A percentile compares a stretch with the other conserved stretches of the same genome.
These are phyloP conservation scores for Malus fusca DNA, from an alignment of 306 rosid species.

Conservation along the genomic window DNA sequence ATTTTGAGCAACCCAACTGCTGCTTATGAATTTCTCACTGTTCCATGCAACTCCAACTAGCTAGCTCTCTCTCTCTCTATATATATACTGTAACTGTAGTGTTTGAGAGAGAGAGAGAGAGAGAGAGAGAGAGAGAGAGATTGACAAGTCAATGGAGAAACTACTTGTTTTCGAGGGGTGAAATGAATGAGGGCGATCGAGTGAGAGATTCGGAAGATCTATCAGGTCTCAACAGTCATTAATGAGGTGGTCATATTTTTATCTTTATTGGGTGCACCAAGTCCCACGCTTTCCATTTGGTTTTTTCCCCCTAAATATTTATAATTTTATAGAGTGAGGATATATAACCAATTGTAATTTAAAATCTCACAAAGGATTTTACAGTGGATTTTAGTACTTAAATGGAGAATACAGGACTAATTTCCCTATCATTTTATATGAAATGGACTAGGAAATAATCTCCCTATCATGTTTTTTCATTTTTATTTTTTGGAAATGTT, in stretches of 20 bases:
- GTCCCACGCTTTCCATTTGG: slow-evolving; percentile 33
- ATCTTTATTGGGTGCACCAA: slow-evolving; percentile 35
- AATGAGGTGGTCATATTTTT: slow-evolving; percentile 31
- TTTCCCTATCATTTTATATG: not conserved
- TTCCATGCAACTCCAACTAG: slow-evolving; percentile 39
- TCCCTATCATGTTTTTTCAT: too few relatives aligned
- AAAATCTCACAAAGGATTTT: not conserved
- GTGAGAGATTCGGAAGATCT: slow-evolving; percentile 54
- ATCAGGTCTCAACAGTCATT: slow-evolving; percentile 42
- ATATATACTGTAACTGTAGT: not conserved
- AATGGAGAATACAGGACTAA: not conserved
- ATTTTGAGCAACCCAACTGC: not conserved
- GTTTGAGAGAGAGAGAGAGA: not conserved
- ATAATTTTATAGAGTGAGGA: too few relatives aligned
- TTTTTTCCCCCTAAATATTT: slow-evolving; percentile 10
- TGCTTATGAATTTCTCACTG: slow-evolving; percentile 3
- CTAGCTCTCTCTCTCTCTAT: not conserved
- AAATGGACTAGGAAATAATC: too few relatives aligned
- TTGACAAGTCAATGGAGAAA: slow-evolving; percentile 16
- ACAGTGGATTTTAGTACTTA: not conserved
- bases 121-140: slow-evolving; percentile 6
- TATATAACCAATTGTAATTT: too few relatives aligned
- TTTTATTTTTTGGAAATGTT: too few relatives aligned
- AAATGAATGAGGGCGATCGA: not conserved
- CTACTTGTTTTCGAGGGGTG: slow-evolving; percentile 17